Conservation (phyloP, 192 early-diverging fungal species). For the Chytriomyces hyalinus region DNA sequence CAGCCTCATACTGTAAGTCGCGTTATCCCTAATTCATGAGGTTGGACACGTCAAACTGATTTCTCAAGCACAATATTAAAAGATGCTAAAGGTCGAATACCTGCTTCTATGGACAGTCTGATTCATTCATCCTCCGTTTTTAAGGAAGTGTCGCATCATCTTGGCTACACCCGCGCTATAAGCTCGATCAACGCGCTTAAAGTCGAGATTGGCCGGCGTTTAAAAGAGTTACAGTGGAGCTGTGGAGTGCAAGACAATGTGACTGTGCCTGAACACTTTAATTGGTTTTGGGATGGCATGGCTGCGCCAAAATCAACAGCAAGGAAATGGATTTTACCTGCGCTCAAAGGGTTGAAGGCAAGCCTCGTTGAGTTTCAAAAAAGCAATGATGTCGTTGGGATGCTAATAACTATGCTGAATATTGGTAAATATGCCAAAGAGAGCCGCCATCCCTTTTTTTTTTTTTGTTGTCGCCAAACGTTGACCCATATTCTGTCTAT, state of each 20-base stretch:
- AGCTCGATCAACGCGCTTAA: constrained; percentile 37
- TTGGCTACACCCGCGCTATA: constrained; percentile 30
- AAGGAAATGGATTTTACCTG: constrained; percentile 33
- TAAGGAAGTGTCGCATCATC: constrained; percentile 23
- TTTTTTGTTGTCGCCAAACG: too few species aligned
- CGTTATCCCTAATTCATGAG: constrained; percentile 16
- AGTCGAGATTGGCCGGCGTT: constrained; percentile 40
- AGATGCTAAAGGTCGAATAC: constrained; percentile 47
- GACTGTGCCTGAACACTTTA: constrained; percentile 43
- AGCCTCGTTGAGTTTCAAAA: constrained; percentile 11
- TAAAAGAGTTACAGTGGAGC: constrained; percentile 51
- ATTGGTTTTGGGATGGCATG: constrained; percentile 31
- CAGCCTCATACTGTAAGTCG: constrained; percentile 17
- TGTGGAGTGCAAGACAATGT: constrained; percentile 45
- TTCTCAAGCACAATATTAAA: background rate
- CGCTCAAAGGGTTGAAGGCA: constrained; percentile 28
- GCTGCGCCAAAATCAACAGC: constrained; percentile 32
- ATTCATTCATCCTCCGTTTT: constrained; percentile 40
- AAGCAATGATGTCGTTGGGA: constrained; percentile 24
- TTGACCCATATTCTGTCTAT: background rate
- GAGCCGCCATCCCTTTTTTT: too few species aligned
- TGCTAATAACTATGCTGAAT: constrained; percentile 19
- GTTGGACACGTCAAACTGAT: background rate
- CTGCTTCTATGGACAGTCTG: constrained; percentile 41
- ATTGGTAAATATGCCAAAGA: background rate